phyloP scores from a whole-genome alignment of 371 early-diverging fungal species.

The Mortierella sp. region DNA sequence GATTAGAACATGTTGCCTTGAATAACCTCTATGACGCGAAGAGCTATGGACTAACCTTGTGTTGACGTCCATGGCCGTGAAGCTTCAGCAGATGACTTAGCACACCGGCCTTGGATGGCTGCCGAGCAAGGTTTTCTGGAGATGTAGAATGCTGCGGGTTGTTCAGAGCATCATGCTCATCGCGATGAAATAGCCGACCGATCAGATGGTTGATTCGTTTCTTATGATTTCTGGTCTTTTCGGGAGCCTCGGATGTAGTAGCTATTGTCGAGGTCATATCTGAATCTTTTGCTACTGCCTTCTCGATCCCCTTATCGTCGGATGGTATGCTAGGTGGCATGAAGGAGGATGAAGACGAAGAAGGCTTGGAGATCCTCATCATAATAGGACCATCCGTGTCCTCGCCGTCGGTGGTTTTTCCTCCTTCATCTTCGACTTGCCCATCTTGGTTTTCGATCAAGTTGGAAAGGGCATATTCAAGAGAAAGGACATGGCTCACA shows the following conservation, averaged over 20 bases:
- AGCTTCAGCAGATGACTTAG: constrained; percentile 61
- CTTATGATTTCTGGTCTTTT: constrained; percentile 5
- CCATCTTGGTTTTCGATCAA: constrained; percentile 17
- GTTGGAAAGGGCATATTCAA: constrained; percentile 45
- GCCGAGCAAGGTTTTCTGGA: constrained; percentile 19
- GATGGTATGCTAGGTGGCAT: constrained; percentile 35
- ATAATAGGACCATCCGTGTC: constrained; percentile 7
- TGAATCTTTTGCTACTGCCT: constrained; percentile 14
- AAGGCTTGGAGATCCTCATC: constrained; percentile 9
- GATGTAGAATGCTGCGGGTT: not conserved
- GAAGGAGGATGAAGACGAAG: constrained; percentile 11
- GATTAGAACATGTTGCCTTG: no score
- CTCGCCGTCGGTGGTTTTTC: not conserved
- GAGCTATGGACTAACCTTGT: constrained; percentile 18
- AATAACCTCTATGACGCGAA: no score
- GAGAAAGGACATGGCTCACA: constrained; percentile 37
- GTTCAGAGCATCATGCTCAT: not conserved
- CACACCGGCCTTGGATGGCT: constrained; percentile 59
- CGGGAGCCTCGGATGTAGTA: not conserved
- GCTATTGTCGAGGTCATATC: constrained; percentile 21
- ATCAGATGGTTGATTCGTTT: constrained; percentile 3
- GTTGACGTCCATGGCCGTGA: constrained; percentile 22
- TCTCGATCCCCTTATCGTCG: constrained; percentile 20
- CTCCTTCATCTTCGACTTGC: constrained; percentile 14
- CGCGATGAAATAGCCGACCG: constrained; percentile 17